Percentiles rank a stretch among this genome's conserved stretches.
Evolutionary conservation across 169 alveolate genomes (phyloP).

Genomic region (Theileria equi): DNA sequence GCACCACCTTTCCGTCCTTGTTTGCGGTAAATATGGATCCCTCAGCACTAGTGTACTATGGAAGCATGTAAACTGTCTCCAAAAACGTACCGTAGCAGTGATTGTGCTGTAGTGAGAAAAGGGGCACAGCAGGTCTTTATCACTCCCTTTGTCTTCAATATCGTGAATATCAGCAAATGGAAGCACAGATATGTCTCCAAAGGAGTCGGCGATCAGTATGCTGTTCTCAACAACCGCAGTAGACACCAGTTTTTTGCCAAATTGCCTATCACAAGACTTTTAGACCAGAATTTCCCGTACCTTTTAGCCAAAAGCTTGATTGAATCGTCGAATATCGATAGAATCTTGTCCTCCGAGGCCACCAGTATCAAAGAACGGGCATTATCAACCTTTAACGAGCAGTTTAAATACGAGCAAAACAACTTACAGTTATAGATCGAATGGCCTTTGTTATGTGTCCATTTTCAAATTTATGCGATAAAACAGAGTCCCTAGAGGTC

Average conservation of each 20-base stretch:
- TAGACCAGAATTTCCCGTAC: not conserved
- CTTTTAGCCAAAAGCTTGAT: not conserved
- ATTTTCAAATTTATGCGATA: conserved; percentile 8
- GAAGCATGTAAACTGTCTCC: not conserved
- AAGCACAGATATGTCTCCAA: conserved; percentile 9
- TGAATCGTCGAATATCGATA: not conserved
- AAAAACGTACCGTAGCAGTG: conserved; percentile 14
- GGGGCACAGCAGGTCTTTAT: not conserved
- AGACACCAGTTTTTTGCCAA: conserved; percentile 10
- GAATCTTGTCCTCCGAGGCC: conserved; percentile 1
- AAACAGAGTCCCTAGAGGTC: conserved; percentile 14
- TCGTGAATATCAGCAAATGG: not conserved
- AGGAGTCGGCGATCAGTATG: conserved; percentile 5
- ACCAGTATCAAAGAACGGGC: not conserved
- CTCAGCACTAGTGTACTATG: not conserved
- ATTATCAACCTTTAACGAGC: not conserved
- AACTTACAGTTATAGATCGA: conserved; percentile 6
- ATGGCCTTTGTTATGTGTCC: not conserved
- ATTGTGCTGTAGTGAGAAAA: conserved; percentile 31
- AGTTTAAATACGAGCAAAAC: not conserved
- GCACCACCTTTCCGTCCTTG: conserved; percentile 32
- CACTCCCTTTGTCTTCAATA: not conserved
- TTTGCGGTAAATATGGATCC: conserved; percentile 17
- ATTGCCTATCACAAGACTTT: conserved; percentile 1
- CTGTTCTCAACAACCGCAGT: not conserved